Evolutionary conservation across 352 stramenopile species (phyloP).

Genomic region (Phytophthora uliginosa): DNA sequence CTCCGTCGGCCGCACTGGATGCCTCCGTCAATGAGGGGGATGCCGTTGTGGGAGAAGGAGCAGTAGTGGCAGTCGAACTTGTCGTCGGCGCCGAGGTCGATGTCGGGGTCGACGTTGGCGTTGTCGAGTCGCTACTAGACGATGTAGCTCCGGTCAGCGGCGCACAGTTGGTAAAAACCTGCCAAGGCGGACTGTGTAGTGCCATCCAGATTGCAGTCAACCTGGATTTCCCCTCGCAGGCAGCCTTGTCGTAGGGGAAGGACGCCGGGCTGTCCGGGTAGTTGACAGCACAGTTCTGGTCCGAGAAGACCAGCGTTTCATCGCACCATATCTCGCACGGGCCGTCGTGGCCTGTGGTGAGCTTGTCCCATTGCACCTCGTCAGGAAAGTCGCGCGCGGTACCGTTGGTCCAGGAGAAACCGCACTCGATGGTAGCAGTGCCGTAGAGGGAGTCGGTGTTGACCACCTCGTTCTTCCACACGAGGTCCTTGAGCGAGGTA

Average conservation of each 20-base stretch:
- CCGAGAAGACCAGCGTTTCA: conserved; percentile 47
- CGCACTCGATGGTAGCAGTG: conserved; percentile 49
- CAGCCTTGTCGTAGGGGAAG: conserved; percentile 53
- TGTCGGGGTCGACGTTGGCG: conserved; percentile 8
- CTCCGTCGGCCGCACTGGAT: neutral
- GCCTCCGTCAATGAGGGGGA: conserved; percentile 10
- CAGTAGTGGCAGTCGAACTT: conserved; percentile 7
- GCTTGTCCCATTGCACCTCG: conserved; percentile 48
- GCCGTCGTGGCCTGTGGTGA: conserved; percentile 49
- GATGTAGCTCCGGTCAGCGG: conserved; percentile 39
- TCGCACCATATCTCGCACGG: conserved; percentile 68
- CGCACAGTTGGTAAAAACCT: conserved; percentile 63
- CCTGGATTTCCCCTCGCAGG: conserved; percentile 47
- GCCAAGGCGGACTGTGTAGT: conserved; percentile 52
- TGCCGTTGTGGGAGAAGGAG: conserved; percentile 16
- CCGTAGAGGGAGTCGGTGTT: conserved; percentile 45
- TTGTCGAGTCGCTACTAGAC: conserved; percentile 12
- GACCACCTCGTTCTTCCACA: conserved; percentile 38
- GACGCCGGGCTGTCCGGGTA: conserved; percentile 35
- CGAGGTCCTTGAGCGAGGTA: conserved; percentile 58
- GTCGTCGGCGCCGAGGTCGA: conserved; percentile 11
- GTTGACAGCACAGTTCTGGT: conserved; percentile 54
- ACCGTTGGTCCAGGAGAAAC: conserved; percentile 45
- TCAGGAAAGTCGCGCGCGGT: conserved; percentile 45
- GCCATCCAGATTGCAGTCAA: conserved; percentile 52